Evolutionary conservation across 2,329 filamentous ascomycete species (phyloP).

Genomic region (Blastomyces emzantsi): DNA sequence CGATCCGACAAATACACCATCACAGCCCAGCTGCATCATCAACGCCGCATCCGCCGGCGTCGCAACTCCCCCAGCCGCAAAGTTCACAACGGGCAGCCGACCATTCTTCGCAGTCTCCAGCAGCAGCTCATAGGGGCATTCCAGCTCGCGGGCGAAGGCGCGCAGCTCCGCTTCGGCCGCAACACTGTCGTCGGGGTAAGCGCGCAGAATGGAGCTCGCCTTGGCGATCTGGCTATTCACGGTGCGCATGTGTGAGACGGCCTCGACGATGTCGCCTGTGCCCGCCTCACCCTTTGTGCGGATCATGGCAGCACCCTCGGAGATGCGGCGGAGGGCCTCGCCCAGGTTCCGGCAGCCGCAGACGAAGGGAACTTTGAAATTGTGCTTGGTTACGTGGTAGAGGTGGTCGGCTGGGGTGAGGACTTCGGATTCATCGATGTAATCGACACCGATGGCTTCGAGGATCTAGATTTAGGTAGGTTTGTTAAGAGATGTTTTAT

Average conservation of each 20-base stretch:
- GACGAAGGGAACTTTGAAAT: slow-evolving; percentile 80
- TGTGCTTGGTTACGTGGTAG: slow-evolving; percentile 84
- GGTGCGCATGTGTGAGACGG: slow-evolving; percentile 89
- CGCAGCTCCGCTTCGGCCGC: slow-evolving; percentile 62
- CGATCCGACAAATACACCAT: slow-evolving; percentile 93
- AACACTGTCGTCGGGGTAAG: slow-evolving; percentile 14
- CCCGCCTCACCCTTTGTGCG: slow-evolving; percentile 97
- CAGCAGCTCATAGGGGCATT: slow-evolving; percentile 67
- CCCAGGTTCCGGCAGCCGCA: slow-evolving; percentile 92
- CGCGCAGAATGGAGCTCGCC: slow-evolving; percentile 49
- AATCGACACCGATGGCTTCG: slow-evolving; percentile 89
- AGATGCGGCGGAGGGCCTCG: slow-evolving; percentile 82
- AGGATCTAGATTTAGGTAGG: slow-evolving; percentile 56
- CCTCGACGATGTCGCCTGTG: slow-evolving; percentile 94
- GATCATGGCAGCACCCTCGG: slow-evolving; percentile 96
- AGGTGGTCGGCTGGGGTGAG: slow-evolving; percentile 86
- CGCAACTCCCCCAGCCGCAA: slow-evolving; percentile 98
- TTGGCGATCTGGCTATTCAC: slow-evolving; percentile 73
- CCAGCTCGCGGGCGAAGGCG: slow-evolving; percentile 71
- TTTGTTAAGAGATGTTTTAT: neutral
- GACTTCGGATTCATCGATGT: slow-evolving; percentile 97
- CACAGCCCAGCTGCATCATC: slow-evolving; percentile 99
- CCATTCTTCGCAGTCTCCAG: slow-evolving; percentile 81
- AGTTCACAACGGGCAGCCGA: slow-evolving; percentile 90
- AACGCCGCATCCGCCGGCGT: slow-evolving; percentile 93